These are phyloP conservation scores for Nakazawaea wyomingensis DNA, from an alignment of 805 yeast species.

Conservation along the genomic window DNA sequence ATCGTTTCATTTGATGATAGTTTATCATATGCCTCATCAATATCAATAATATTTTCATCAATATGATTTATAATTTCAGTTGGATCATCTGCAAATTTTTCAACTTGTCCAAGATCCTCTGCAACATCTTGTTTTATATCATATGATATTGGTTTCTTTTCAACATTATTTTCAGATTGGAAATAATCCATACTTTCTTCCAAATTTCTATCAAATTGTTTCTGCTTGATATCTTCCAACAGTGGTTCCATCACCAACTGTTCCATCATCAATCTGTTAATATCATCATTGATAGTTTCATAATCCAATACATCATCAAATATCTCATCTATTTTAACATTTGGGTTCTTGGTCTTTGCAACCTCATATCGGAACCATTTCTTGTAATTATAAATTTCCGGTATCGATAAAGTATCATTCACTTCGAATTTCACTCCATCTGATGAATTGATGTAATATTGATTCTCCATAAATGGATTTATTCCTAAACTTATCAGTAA, in stretches of 20 bases:
- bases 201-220: background rate
- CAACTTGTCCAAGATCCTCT: no score
- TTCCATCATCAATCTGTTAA: slow-evolving; percentile 8
- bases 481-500: slow-evolving; percentile 2
- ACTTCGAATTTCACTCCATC: background rate
- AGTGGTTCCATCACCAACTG: slow-evolving; percentile 7
- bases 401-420: background rate
- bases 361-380: slow-evolving; percentile 9
- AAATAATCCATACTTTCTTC: background rate
- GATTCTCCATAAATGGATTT: background rate
- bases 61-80: no score
- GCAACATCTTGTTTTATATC: no score
- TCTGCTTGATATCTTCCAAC: slow-evolving; percentile 3
- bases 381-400: slow-evolving; percentile 7
- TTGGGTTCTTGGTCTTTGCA: background rate
- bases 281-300: slow-evolving; percentile 7
- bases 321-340: background rate
- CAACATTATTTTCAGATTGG: no score
- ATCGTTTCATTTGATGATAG: background rate
- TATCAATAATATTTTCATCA: background rate
- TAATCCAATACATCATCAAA: slow-evolving; percentile 11
- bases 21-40: background rate
- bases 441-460: no score
- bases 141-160: no score
- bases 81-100: no score